Conservation (phyloP, 768 basidiomycete genomes). For the Termitomyces sp. region DNA sequence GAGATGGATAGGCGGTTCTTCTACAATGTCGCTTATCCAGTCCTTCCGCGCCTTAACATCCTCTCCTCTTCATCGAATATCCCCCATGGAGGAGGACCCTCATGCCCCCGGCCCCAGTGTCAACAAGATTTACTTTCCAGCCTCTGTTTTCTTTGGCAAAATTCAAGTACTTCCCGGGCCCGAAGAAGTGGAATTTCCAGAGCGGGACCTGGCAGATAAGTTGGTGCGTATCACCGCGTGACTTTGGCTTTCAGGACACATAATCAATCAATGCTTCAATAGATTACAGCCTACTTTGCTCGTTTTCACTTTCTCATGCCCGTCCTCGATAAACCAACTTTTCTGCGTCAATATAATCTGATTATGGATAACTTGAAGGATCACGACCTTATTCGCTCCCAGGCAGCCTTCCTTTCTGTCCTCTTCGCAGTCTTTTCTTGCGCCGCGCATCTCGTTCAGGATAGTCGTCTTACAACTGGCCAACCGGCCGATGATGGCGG, state of each 20-base stretch:
- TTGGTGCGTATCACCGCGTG: slow-evolving; percentile 53
- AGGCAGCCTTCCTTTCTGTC: slow-evolving; percentile 76
- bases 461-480: slow-evolving; percentile 56
- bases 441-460: slow-evolving; percentile 74
- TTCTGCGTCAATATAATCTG: slow-evolving; percentile 64
- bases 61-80: slow-evolving; percentile 71
- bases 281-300: slow-evolving; percentile 87
- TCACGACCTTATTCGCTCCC: slow-evolving; percentile 44
- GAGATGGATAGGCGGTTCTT: slow-evolving; percentile 91
- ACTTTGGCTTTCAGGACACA: slow-evolving; percentile 12
- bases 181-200: slow-evolving; percentile 86
- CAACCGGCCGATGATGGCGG: slow-evolving; percentile 72
- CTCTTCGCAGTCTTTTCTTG: slow-evolving; percentile 92
- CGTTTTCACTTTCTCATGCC: slow-evolving; percentile 88
- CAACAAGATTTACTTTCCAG: slow-evolving; percentile 86
- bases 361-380: slow-evolving; percentile 73
- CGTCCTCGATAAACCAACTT: slow-evolving; percentile 81
- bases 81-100: slow-evolving; percentile 83
- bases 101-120: slow-evolving; percentile 73
- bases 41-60: slow-evolving; percentile 78
- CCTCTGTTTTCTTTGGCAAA: slow-evolving; percentile 84
- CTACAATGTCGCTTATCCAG: slow-evolving; percentile 89
- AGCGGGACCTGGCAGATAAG: slow-evolving; percentile 82
- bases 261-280: slow-evolving; percentile 22
- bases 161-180: slow-evolving; percentile 76